Evolutionary conservation across 306 rosid species (phyloP), one percentile per base, ranked within the genome.

Genomic region (Prunus padus): DNA sequence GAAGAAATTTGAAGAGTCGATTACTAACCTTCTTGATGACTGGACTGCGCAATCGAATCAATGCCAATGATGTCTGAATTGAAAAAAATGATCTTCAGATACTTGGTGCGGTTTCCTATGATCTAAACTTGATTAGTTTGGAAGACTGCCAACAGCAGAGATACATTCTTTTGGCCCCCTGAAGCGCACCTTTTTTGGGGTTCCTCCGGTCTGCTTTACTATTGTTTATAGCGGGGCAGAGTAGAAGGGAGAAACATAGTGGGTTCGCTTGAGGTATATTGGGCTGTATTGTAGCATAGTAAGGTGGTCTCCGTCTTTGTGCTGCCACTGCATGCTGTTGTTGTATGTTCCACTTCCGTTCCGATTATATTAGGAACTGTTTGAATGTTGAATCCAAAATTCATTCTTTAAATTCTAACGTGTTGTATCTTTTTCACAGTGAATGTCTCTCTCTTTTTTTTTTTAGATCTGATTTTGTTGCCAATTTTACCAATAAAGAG

Each of bases 21-120:
- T 94, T 59, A 82, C 94, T 49, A 80, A 81, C 79, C 97, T 91
- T 72, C 87, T 91, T 1, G 94, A 89, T 54, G 96, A 83, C 87
- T 84, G 84, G 97, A 86, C 66, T 56, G 84, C 93, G 18, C 89
- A 89, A 72, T 79, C 83, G 22, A 88, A 84, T 76, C 96, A 86
- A 66, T 92, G 97, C 85, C 77, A 74, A 63, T 89, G 90, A 60
- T 44, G 66, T 33, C 69, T 23, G 15, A 45, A 42, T n/a, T 26
- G 31, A 49, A 62, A 66, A 60, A 61, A 77, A 63, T 60, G 79
- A 77, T 78, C 60, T 75, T 75, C 75, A 77, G 77, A 79, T 81
- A 75, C 72, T 74, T 10, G 67, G 80, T 70, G 84, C 80, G 47
- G 70, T 57, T 59, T 59, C 45, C 28, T 33, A 28, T 68, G 87